Base-by-base conservation (phyloP, 306 rosid genomes). In the Cicer yamashitae region DNA sequence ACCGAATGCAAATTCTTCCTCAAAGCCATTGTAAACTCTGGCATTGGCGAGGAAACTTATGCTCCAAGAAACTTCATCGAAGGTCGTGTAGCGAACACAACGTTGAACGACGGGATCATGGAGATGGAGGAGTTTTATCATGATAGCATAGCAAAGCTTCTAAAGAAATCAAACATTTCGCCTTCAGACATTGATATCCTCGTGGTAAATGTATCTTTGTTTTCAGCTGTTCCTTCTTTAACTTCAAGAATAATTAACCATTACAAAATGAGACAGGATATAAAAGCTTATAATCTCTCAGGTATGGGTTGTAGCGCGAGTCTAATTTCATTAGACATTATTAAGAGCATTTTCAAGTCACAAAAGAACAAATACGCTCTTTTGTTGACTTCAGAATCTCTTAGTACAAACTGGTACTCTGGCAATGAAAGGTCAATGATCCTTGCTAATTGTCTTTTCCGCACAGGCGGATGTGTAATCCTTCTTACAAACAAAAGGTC, bases 271-370 rank as follows among this genome's bases (percentile, higher is more conserved):
- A 86, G 89, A 67, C 82, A 87, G 7, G 90, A 94, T 51, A 59
- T 94, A 7, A 90, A 94, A 83, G 91, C 89, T 13, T 92, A 52
- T 63, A 94, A 91, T 44, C 92, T 94, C 83, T 78, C 86, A 4
- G 99, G 97, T 0, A 94, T 94, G 99, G 99, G 99, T 0, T 94
- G 99, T 70, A 89, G 96, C 20, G 99, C 99, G 0, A 92, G 97
- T 79, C 82, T 94, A 0, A 80, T 94, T 10, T 94, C 99, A 0
- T 14, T 89, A 8, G 97, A 92, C 81, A 6, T 92, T 10, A 81
- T 89, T 3, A 65, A 45, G 3, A 76, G 77, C 66, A 61, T 90
- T 3, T 85, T 94, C 82, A 92, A 89, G 82, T 81, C 86, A 12
- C 53, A 79, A 8, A 82, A 73, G 57, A 90, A 94, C 83, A 43